Percentiles rank a stretch among this genome's conserved stretches.
phyloP scores from a whole-genome alignment of 2,329 filamentous ascomycete genomes.

The Cephalotrichum gorgonifer region DNA sequence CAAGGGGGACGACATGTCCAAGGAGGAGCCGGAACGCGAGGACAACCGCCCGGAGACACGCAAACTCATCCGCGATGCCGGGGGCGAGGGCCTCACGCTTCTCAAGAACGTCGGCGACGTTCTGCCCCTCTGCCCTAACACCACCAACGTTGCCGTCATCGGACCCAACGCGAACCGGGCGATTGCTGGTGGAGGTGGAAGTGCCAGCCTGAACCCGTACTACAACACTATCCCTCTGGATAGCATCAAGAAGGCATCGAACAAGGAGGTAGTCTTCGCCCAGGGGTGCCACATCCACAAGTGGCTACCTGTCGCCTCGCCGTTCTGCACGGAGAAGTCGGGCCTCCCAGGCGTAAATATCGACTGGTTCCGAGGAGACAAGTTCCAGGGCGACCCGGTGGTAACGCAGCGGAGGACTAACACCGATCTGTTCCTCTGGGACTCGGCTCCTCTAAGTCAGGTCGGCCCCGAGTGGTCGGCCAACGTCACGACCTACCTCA shows the following conservation, averaged over 20 bases:
- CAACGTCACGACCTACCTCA: slow-evolving; percentile 49
- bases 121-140: slow-evolving; percentile 45
- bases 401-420: slow-evolving; percentile 49
- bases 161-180: slow-evolving; percentile 58
- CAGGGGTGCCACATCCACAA: slow-evolving; percentile 54
- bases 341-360: slow-evolving; percentile 52
- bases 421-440: slow-evolving; percentile 61
- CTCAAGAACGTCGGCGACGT: slow-evolving; percentile 51
- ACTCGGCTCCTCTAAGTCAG: slow-evolving; percentile 51
- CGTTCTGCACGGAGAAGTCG: slow-evolving; percentile 43
- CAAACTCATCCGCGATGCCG: slow-evolving; percentile 48
- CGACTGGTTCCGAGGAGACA: slow-evolving; percentile 55
- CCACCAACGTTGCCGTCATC: slow-evolving; percentile 53
- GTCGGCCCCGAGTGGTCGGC: slow-evolving; percentile 56
- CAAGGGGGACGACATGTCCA: slow-evolving; percentile 46
- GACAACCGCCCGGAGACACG: slow-evolving; percentile 48
- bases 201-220: slow-evolving; percentile 58
- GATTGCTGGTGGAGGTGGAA: slow-evolving; percentile 58
- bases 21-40: slow-evolving; percentile 46
- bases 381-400: slow-evolving; percentile 46
- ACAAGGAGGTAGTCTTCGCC: slow-evolving; percentile 48
- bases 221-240: slow-evolving; percentile 56
- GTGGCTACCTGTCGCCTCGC: slow-evolving; percentile 53
- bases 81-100: slow-evolving; percentile 51
- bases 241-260: slow-evolving; percentile 44